These are phyloP conservation scores for Boletus insuetus DNA, from an alignment of 768 basidiomycete genomes.

Conservation along the genomic window DNA sequence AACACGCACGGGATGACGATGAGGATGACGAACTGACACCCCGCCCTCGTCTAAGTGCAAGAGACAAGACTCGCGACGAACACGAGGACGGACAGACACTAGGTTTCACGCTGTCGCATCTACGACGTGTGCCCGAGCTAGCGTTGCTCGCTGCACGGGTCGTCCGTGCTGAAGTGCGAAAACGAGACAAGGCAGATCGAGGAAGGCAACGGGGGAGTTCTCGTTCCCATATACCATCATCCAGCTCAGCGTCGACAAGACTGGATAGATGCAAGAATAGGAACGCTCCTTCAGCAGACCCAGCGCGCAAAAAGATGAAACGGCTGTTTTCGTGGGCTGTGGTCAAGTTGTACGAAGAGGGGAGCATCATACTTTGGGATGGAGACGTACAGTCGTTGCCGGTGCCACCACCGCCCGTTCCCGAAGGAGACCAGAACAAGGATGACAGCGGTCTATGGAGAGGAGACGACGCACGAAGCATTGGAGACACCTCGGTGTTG, in stretches of 20 bases:
- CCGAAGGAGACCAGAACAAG: neutral
- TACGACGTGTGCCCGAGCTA: slow-evolving; percentile 75
- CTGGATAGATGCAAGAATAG: neutral
- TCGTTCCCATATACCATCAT: neutral
- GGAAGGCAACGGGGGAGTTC: slow-evolving; percentile 29
- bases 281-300: slow-evolving; percentile 8
- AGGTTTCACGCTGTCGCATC: slow-evolving; percentile 71
- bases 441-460: slow-evolving; percentile 49
- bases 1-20: slow-evolving; percentile 18
- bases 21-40: slow-evolving; percentile 13
- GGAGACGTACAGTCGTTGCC: slow-evolving; percentile 48
- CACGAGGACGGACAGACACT: slow-evolving; percentile 7
- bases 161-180: slow-evolving; percentile 56
- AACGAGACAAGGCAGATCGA: slow-evolving; percentile 48
- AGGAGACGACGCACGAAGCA: slow-evolving; percentile 15
- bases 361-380: slow-evolving; percentile 73
- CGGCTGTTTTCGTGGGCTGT: slow-evolving; percentile 67
- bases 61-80: neutral
- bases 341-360: slow-evolving; percentile 62
- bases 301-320: slow-evolving; percentile 50
- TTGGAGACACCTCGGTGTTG: slow-evolving; percentile 25
- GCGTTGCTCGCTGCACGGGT: slow-evolving; percentile 61
- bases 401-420: slow-evolving; percentile 7
- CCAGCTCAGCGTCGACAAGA: neutral
- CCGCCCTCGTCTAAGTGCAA: neutral